These are phyloP conservation scores for Paramarasmius palmivorus DNA, from an alignment of 1,284 basidiomycete genomes.

Conservation along the genomic window DNA sequence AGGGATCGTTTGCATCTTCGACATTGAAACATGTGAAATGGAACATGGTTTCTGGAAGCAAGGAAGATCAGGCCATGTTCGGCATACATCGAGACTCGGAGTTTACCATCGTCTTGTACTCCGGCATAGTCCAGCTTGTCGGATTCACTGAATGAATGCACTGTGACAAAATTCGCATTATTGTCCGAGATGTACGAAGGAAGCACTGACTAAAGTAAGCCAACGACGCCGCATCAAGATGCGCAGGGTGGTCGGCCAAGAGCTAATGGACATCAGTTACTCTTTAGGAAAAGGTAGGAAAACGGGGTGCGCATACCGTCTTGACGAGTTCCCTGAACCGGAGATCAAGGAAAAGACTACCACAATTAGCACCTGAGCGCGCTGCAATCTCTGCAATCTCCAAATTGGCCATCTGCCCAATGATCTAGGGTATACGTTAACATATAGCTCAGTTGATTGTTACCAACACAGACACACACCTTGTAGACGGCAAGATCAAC, in stretches of 20 bases:
- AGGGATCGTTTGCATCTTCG: slow-evolving; percentile 72
- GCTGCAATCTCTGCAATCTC: slow-evolving; percentile 87
- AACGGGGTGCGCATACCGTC: slow-evolving; percentile 38
- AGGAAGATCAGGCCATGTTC: slow-evolving; percentile 1
- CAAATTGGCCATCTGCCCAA: slow-evolving; percentile 66
- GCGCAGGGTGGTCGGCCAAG: slow-evolving; percentile 73
- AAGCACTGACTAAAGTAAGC: slow-evolving; percentile 66
- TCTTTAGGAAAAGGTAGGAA: slow-evolving; percentile 7
- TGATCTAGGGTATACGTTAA: slow-evolving; percentile 8
- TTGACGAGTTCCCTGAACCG: slow-evolving; percentile 78
- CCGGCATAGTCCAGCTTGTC: slow-evolving; percentile 78
- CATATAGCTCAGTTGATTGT: not conserved
- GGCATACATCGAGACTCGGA: slow-evolving; percentile 4
- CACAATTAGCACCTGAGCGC: slow-evolving; percentile 79
- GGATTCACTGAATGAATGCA: slow-evolving; percentile 84
- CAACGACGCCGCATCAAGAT: slow-evolving; percentile 74
- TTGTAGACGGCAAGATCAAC: slow-evolving; percentile 76
- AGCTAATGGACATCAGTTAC: slow-evolving; percentile 26
- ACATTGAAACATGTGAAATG: slow-evolving; percentile 83
- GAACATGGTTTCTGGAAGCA: slow-evolving; percentile 68
- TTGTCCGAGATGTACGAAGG: not conserved
- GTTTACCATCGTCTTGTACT: slow-evolving; percentile 61
- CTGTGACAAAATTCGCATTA: slow-evolving; percentile 25
- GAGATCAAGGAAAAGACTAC: slow-evolving; percentile 80
- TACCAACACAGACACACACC: slow-evolving; percentile 24